Base-by-base conservation (phyloP, 2,329 filamentous ascomycete genomes). In the Pseudocercospora fijiensis region DNA sequence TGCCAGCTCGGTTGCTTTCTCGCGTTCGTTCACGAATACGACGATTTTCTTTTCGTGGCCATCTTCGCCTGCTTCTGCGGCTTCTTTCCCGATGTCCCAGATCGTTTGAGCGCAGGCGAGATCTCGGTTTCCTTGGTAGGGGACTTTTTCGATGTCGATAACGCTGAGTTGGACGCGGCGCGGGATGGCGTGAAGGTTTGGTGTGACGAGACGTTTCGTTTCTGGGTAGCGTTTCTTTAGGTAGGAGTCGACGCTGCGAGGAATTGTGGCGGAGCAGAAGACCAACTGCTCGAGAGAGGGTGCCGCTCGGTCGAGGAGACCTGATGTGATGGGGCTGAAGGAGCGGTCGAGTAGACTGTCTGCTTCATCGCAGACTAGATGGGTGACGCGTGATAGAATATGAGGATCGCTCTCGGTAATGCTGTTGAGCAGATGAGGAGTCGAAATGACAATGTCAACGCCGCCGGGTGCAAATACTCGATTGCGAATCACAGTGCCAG, bases 21-120 rank as follows among this genome's bases (percentile, higher is more conserved):
- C 92, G 37, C 95, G 90, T 81, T 98, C 92, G 77, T 98, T 98
- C 76, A 98, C 94, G 73, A 98, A 98, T 2, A 98, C 92, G 62
- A 98, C 86, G 72, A 99, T 90, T 66, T 91, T 90, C 76, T 95
- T 95, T 24, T 91, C 84, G 7, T 6, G 16, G 63, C 90, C 87
- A 18, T 74, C 71, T 52, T 73, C 26, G 79, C 89, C 86, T 66
- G 88, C 82, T 26, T 81, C 81, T 7, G 82, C 79, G 1, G 85
- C 84, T 49, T 93, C 89, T 75, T 91, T 92, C 64, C 92, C 92
- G 65, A 99, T 94, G 33, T 91, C 89, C 87, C 93, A 97, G 74
- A 99, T 94, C 11, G 90, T 90, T 74, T 99, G 94, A 3, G 95
- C 95, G 76, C 94, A 98, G 10, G 95, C 96, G 4, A 99, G 85